A percentile compares a stretch with the other conserved stretches of the same genome.
Evolutionary conservation across 306 rosid genomes (phyloP).

Genomic region (Cucumis cinereus): DNA sequence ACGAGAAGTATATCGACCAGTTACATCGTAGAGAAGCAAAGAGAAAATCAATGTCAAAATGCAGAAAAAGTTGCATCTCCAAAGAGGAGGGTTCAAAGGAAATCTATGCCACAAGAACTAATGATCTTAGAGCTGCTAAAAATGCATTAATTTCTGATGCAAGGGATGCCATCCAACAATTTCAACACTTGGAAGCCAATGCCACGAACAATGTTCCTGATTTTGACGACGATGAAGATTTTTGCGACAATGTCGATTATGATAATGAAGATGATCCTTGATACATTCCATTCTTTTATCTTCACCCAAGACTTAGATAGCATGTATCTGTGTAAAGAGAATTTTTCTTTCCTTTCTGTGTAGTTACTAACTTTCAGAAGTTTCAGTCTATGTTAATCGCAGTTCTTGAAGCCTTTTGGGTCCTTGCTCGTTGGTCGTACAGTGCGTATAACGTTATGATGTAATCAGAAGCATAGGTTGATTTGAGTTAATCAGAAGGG

Average conservation of each 20-base stretch:
- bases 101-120: slow-evolving; percentile 15
- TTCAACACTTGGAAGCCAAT: slow-evolving; percentile 27
- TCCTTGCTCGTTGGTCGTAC: background rate
- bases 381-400: background rate
- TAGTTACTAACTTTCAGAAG: background rate
- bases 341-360: background rate
- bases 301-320: background rate
- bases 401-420: background rate
- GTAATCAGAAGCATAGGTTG: background rate
- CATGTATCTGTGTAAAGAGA: background rate
- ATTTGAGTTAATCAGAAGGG: background rate
- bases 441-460: background rate
- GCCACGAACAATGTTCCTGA: slow-evolving; percentile 8
- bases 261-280: slow-evolving; percentile 27
- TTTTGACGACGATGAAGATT: slow-evolving; percentile 26
- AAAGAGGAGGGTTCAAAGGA: slow-evolving; percentile 17
- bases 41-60: slow-evolving; percentile 35
- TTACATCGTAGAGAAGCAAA: slow-evolving; percentile 51
- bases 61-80: background rate
- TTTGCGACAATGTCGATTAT: slow-evolving; percentile 3
- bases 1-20: slow-evolving; percentile 75
- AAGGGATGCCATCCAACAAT: slow-evolving; percentile 52
- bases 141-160: slow-evolving; percentile 59
- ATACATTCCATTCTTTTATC: slow-evolving; percentile 7
- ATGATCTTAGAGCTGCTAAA: slow-evolving; percentile 48